Percentiles rank a stretch among this genome's conserved stretches.
Evolutionary conservation across 202 grass and related monocot genomes (phyloP).

Genomic region (Cymbopogon flexuosus): DNA sequence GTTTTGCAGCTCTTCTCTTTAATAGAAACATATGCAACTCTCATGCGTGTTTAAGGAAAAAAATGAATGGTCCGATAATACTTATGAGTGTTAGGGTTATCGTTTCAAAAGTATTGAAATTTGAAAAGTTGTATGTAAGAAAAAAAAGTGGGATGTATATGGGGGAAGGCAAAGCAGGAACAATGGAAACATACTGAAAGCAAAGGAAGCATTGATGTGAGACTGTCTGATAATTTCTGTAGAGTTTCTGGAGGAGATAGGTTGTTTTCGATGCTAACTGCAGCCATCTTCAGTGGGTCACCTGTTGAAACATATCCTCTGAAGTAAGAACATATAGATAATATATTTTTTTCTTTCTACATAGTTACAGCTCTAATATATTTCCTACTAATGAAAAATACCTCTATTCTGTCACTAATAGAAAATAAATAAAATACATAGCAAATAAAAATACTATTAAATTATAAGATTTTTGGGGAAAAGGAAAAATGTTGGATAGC

Average conservation of each 20-base stretch:
- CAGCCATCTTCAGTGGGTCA: slow-evolving; percentile 88
- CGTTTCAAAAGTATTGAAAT: background rate
- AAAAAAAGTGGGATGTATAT: background rate
- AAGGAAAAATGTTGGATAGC: background rate
- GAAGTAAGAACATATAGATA: background rate
- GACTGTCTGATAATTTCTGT: slow-evolving; percentile 64
- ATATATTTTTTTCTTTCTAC: background rate
- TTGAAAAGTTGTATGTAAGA: background rate
- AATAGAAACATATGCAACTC: background rate
- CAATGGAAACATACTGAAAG: slow-evolving; percentile 56
- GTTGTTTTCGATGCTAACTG: slow-evolving; percentile 54
- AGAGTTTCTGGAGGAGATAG: slow-evolving; percentile 60
- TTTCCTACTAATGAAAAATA: background rate
- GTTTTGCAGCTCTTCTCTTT: background rate
- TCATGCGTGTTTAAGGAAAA: background rate
- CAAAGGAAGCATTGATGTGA: slow-evolving; percentile 80
- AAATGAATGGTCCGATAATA: background rate
- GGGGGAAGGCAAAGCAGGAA: background rate
- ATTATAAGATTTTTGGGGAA: background rate
- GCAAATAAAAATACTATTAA: background rate
- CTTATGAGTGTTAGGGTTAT: background rate
- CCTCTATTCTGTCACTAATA: background rate
- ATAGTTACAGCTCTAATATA: background rate
- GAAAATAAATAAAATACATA: background rate
- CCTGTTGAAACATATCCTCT: slow-evolving; percentile 39